Conservation (phyloP, 1,139 yeast species). For the Hansenula anomala region DNA sequence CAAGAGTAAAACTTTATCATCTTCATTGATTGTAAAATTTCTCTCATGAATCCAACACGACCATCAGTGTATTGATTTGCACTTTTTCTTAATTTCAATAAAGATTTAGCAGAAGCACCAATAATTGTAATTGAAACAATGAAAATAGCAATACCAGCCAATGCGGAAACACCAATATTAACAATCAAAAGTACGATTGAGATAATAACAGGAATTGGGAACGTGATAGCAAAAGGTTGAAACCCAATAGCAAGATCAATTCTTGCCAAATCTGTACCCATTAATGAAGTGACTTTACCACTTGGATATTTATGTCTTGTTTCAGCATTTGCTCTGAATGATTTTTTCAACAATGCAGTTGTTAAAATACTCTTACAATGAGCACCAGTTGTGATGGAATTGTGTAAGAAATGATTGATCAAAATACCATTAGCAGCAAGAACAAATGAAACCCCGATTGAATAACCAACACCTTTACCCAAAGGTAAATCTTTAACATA, state of each 20-base stretch:
- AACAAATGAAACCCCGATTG: constrained; percentile 47
- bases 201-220: constrained; percentile 57
- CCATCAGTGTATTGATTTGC: constrained; percentile 46
- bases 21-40: constrained; percentile 44
- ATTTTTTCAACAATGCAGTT: constrained; percentile 61
- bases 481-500: constrained; percentile 23
- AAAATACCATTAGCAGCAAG: constrained; percentile 45
- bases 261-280: constrained; percentile 77
- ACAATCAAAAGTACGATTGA: constrained; percentile 60
- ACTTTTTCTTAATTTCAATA: constrained; percentile 38
- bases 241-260: constrained; percentile 73
- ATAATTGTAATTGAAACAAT: constrained; percentile 29
- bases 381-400: constrained; percentile 61
- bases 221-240: constrained; percentile 59
- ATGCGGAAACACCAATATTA: constrained; percentile 69
- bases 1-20: constrained; percentile 53
- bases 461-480: constrained; percentile 57
- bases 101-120: constrained; percentile 31
- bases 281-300: constrained; percentile 66
- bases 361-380: constrained; percentile 63
- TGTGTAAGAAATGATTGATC: constrained; percentile 59
- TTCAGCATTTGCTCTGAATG: constrained; percentile 55
- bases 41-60: constrained; percentile 47
- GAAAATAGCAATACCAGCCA: constrained; percentile 61
- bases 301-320: constrained; percentile 57